A percentile compares a stretch with the other conserved stretches of the same genome.
Conservation (phyloP, 2,329 filamentous ascomycete species). For the Ceratocystis cacaofunesta region DNA sequence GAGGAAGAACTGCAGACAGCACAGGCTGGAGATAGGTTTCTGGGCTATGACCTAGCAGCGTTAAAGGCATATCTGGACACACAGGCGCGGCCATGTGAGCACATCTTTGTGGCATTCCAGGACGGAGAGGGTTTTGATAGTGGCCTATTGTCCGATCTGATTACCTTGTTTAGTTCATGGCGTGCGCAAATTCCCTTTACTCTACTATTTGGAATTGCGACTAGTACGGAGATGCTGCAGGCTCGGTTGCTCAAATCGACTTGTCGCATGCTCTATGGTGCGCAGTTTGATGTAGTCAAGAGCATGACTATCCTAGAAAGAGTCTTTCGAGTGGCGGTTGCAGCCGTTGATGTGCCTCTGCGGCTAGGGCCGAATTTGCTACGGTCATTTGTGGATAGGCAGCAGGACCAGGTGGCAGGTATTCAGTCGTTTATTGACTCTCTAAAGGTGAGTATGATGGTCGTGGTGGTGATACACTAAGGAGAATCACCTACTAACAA, state of each 20-base stretch:
- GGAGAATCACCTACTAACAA: neutral
- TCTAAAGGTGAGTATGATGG: slow-evolving; percentile 39
- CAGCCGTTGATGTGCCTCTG: slow-evolving; percentile 39
- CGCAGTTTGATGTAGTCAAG: slow-evolving; percentile 64
- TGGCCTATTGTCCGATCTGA: slow-evolving; percentile 53
- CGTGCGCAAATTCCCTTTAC: slow-evolving; percentile 62
- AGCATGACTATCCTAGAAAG: slow-evolving; percentile 56
- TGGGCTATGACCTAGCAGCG: slow-evolving; percentile 67
- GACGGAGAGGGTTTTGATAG: slow-evolving; percentile 74
- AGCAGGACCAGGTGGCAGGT: slow-evolving; percentile 63
- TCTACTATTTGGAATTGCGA: slow-evolving; percentile 65
- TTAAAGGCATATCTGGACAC: slow-evolving; percentile 44
- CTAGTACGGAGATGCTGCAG: slow-evolving; percentile 66
- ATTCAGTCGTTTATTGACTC: slow-evolving; percentile 57
- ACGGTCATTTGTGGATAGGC: slow-evolving; percentile 50
- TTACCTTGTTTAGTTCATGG: slow-evolving; percentile 54
- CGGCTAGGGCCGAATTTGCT: slow-evolving; percentile 51
- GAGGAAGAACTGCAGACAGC: slow-evolving; percentile 23
- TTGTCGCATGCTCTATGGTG: slow-evolving; percentile 51
- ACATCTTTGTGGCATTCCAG: slow-evolving; percentile 59
- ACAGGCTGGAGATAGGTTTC: slow-evolving; percentile 31
- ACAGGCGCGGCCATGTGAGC: slow-evolving; percentile 29
- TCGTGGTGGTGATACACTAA: neutral
- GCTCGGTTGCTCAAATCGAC: slow-evolving; percentile 56
- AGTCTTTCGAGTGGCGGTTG: slow-evolving; percentile 52